A percentile compares a stretch with the other conserved stretches of the same genome.
phyloP scores from a whole-genome alignment of 441 rosid species.

The Pelargonium fulgidum region DNA sequence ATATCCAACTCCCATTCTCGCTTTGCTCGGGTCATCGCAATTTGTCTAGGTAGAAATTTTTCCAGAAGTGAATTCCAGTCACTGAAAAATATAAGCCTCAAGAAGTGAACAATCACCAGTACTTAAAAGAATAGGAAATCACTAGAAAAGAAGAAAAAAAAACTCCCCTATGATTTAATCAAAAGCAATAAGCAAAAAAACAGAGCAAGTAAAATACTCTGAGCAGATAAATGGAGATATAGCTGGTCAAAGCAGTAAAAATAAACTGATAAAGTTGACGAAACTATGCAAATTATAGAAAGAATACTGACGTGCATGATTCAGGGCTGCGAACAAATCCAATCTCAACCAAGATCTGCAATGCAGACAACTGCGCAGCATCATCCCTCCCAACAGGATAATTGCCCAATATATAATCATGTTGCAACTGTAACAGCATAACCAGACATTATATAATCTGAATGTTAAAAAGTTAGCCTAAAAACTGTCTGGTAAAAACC shows the following conservation, averaged over 20 bases:
- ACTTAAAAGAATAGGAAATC: background rate
- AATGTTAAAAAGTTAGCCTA: background rate
- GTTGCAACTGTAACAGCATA: conserved; percentile 70
- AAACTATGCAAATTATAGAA: background rate
- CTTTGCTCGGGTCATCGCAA: conserved; percentile 92
- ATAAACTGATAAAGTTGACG: background rate
- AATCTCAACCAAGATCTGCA: conserved; percentile 91
- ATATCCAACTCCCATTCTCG: conserved; percentile 95
- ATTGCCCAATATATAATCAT: conserved; percentile 90
- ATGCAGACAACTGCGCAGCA: conserved; percentile 93
- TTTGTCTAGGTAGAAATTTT: conserved; percentile 83
- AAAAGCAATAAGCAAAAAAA: too few species aligned
- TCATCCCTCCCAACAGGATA: conserved; percentile 99
- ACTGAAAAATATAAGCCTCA: conserved; percentile 34
- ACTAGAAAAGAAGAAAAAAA: too few species aligned
- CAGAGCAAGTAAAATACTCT: too few species aligned
- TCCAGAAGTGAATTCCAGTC: conserved; percentile 90
- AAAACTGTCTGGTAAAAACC: background rate
- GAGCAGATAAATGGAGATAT: too few species aligned
- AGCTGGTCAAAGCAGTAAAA: background rate
- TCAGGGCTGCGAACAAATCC: conserved; percentile 82
- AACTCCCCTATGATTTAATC: too few species aligned
- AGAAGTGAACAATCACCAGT: conserved; percentile 21
- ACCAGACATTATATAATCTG: conserved; percentile 24
- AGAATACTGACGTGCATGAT: conserved; percentile 71